Conservation (phyloP, 2,329 filamentous ascomycete species). For the Xylariomycetidae sp. region DNA sequence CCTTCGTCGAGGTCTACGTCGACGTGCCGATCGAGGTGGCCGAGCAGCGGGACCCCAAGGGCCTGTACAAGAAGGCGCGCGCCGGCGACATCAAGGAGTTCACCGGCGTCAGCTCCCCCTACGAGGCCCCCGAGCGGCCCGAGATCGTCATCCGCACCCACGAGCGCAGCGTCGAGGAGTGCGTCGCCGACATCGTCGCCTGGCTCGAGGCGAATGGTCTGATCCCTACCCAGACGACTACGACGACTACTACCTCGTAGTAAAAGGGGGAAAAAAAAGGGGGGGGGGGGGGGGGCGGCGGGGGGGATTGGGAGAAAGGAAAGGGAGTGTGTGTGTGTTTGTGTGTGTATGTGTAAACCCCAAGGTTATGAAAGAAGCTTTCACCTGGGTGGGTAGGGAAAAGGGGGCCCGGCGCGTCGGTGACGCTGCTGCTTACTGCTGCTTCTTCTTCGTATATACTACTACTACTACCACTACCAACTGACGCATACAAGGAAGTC, state of each 20-base stretch:
- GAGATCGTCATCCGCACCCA: constrained; percentile 86
- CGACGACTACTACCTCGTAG: constrained; percentile 7
- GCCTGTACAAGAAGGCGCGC: constrained; percentile 93
- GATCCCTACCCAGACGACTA: constrained; percentile 26
- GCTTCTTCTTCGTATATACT: too few relatives aligned
- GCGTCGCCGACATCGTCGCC: constrained; percentile 75
- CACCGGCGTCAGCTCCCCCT: constrained; percentile 90
- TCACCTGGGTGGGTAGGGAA: too few relatives aligned
- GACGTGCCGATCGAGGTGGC: constrained; percentile 89
- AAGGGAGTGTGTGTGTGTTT: constrained; percentile 4
- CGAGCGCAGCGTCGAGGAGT: constrained; percentile 80
- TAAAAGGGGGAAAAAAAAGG: not conserved
- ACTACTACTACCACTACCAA: too few relatives aligned
- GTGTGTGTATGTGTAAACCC: too few relatives aligned
- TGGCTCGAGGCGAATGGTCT: constrained; percentile 72
- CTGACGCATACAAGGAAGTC: too few relatives aligned
- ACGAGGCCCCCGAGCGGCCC: constrained; percentile 80
- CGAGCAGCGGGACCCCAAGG: constrained; percentile 94
- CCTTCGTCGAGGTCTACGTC: constrained; percentile 91
- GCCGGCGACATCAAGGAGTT: constrained; percentile 95
- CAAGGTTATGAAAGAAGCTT: too few relatives aligned
- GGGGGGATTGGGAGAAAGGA: constrained; percentile 1
- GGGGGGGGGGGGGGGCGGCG: not conserved
- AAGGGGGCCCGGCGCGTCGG: too few relatives aligned
- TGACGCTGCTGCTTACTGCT: too few relatives aligned